phyloP scores from a whole-genome alignment of 164 flowering plant genomes.

The Paratinospora sagittata region DNA sequence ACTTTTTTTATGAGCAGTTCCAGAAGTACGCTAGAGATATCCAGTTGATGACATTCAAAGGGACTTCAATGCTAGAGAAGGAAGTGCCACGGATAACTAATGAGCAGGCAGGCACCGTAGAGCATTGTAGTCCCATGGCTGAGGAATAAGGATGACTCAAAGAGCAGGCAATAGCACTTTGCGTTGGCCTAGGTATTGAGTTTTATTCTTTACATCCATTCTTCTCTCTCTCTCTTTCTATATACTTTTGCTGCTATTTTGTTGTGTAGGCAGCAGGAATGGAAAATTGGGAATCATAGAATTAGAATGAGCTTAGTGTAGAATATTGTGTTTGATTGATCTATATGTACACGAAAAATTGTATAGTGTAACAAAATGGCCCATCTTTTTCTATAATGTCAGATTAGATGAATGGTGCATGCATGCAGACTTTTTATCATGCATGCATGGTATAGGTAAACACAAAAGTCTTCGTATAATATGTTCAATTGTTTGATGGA shows the following conservation, averaged over 20 bases:
- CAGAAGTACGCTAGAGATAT: constrained; percentile 38
- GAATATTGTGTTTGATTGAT: background rate
- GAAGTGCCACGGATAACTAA: constrained; percentile 24
- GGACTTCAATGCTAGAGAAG: constrained; percentile 81
- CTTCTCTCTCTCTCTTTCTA: background rate
- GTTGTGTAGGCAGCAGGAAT: constrained; percentile 10
- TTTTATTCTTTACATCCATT: background rate
- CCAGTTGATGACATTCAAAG: constrained; percentile 62
- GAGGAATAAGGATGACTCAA: too few relatives aligned
- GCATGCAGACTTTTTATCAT: constrained; percentile 17
- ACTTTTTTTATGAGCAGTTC: constrained; percentile 32
- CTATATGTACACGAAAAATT: background rate
- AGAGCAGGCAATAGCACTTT: background rate
- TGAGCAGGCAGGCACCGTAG: too few relatives aligned
- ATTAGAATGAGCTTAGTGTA: background rate
- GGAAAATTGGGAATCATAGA: too few relatives aligned
- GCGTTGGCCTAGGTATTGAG: background rate
- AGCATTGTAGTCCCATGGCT: background rate
- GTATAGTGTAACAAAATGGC: background rate
- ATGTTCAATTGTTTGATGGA: background rate
- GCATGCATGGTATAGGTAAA: constrained; percentile 8
- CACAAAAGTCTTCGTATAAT: background rate
- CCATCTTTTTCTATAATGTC: background rate
- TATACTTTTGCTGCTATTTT: constrained; percentile 12
- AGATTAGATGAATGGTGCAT: background rate